These are phyloP conservation scores for Russula lepida DNA, from an alignment of 768 basidiomycete genomes.

Conservation along the genomic window DNA sequence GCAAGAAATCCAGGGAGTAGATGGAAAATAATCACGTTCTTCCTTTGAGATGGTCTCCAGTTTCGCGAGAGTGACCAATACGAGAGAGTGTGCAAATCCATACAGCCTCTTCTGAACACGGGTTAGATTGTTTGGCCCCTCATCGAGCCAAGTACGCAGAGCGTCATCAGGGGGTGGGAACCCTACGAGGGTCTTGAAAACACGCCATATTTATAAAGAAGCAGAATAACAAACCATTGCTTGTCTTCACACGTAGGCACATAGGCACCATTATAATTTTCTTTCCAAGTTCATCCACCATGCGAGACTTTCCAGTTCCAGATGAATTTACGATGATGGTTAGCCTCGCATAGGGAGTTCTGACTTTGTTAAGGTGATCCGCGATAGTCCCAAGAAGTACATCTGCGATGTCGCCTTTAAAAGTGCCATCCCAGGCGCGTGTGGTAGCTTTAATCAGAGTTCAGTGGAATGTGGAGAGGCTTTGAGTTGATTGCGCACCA, in stretches of 20 bases:
- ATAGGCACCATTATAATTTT: not conserved
- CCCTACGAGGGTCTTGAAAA: not conserved
- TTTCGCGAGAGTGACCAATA: too few relatives aligned
- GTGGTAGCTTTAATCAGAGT: not conserved
- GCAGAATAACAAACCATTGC: not conserved
- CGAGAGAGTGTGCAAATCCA: too few relatives aligned
- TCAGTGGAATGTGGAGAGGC: too few relatives aligned
- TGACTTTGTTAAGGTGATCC: not conserved
- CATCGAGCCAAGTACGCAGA: not conserved
- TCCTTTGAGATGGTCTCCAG: too few relatives aligned
- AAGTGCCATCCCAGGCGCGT: not conserved
- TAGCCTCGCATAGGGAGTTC: not conserved
- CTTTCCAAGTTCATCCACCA: not conserved
- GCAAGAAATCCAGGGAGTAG: too few relatives aligned
- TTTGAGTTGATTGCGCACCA: too few relatives aligned
- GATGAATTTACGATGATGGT: not conserved
- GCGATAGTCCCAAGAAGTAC: not conserved
- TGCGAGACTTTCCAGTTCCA: slow-evolving; percentile 1
- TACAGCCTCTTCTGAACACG: too few relatives aligned
- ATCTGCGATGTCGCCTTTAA: not conserved
- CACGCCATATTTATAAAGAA: not conserved
- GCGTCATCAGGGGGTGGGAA: not conserved
- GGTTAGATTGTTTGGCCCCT: too few relatives aligned
- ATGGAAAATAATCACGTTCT: too few relatives aligned
- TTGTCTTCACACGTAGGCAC: not conserved